Evolutionary conservation across 1,284 basidiomycete species (phyloP), one percentile per base, ranked within the genome.

Genomic region (Naganishia liquefaciens): DNA sequence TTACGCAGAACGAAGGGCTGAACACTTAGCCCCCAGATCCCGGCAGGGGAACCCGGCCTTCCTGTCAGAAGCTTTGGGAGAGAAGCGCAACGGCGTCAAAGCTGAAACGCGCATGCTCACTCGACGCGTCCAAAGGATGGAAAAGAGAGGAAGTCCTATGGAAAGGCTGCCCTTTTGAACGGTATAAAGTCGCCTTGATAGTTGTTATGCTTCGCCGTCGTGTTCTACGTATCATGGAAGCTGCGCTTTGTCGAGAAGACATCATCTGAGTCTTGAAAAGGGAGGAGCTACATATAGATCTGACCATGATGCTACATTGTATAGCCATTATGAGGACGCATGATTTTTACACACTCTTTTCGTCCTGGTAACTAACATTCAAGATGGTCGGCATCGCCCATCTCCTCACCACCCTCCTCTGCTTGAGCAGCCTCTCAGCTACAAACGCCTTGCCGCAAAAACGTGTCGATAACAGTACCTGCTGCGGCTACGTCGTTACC

Each of bases 381-480:
- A 50, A 21, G 50, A 52, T 52, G 50, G 28, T 52, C 50, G 17
- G 9, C 50, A 28, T 58, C 30, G 43, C 19, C 28, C 28, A 46
- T 47, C 30, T 58, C 44, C 21, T 37, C 11, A n/a, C 44, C 28
- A 17, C 55, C 46, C 30, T 49, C 44, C 33, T 47, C 44, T 58
- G 44, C 37, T 44, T 58, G 44, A 46, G 55, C 55, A 49, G 46
- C 30, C 28, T 58, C 55, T 33, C 44, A 37, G 6, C 30, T 30
- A 37, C 21, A n/a, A 28, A 37, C 44, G 55, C 44, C 10, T 28
- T 30, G 5, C 46, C 44, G 3, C 44, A 58, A 47, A 58, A 58
- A 37, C 55, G 55, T 2, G 21, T 39, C 21, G 15, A 5, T 30
- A 58, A 58, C 43, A 33, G 42, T 10, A 58, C 55, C 21, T 58